phyloP scores from a whole-genome alignment of 2,329 filamentous ascomycete species.

The Penicillium sp. region DNA sequence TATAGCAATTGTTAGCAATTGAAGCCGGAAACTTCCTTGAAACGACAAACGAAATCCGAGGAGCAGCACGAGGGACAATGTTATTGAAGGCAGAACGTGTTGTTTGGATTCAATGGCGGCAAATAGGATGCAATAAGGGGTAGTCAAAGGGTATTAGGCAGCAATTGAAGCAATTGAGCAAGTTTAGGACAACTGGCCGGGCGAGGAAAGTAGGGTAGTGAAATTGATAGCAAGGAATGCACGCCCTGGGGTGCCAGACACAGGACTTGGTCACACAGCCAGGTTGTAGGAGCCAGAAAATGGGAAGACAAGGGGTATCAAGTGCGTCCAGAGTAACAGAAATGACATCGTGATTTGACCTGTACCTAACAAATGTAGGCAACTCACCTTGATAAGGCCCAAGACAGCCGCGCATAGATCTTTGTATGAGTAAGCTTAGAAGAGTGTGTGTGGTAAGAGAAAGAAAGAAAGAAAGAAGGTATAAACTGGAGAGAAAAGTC shows the following conservation, averaged over 20 bases:
- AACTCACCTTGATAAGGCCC: constrained; percentile 5
- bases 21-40: background rate
- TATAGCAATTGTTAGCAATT: background rate
- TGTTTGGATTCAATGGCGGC: background rate
- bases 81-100: background rate
- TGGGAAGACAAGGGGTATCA: background rate
- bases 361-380: too few species aligned
- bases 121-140: background rate
- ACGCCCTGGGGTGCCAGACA: too few species aligned
- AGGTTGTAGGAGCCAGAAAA: background rate
- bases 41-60: background rate
- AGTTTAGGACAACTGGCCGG: background rate
- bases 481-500: background rate
- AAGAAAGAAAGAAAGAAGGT: background rate
- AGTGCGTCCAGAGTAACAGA: background rate
- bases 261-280: background rate
- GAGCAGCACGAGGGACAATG: background rate
- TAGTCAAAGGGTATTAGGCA: background rate
- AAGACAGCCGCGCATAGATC: constrained; percentile 3
- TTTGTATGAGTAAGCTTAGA: background rate
- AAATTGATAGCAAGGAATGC: background rate
- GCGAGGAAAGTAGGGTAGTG: background rate
- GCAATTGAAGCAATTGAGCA: background rate
- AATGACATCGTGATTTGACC: background rate
- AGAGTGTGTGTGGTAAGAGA: background rate